These are phyloP conservation scores for Candida montana DNA, from an alignment of 805 yeast species.

Conservation along the genomic window DNA sequence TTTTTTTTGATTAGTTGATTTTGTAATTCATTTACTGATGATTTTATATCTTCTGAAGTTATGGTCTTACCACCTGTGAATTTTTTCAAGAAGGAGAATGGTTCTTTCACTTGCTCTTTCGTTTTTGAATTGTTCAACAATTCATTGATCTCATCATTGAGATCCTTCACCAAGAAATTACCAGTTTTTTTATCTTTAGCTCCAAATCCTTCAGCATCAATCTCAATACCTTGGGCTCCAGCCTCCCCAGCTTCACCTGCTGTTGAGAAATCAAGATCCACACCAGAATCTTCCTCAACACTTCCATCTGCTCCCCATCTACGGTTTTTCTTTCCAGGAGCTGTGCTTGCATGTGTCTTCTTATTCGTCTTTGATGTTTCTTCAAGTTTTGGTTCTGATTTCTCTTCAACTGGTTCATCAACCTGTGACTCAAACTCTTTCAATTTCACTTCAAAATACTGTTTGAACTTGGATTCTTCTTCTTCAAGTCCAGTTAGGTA, in stretches of 20 bases:
- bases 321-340: constrained; percentile 41
- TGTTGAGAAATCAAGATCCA: constrained; percentile 51
- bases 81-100: constrained; percentile 56
- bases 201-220: constrained; percentile 34
- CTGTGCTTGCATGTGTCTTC: constrained; percentile 14
- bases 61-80: constrained; percentile 67
- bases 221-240: constrained; percentile 15
- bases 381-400: constrained; percentile 3
- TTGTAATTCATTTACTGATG: constrained; percentile 58
- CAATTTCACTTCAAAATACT: constrained; percentile 33
- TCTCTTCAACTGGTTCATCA: constrained; percentile 12
- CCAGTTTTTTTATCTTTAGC: constrained; percentile 40
- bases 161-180: constrained; percentile 60
- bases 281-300: constrained; percentile 39
- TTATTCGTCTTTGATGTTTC: constrained; percentile 4
- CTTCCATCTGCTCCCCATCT: constrained; percentile 66
- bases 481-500: constrained; percentile 26
- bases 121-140: constrained; percentile 29
- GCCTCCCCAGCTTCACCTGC: constrained; percentile 19
- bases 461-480: constrained; percentile 34
- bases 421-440: constrained; percentile 19
- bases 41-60: constrained; percentile 56
- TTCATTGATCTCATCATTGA: constrained; percentile 47
- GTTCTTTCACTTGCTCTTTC: constrained; percentile 28
- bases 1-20: constrained; percentile 80